These are phyloP conservation scores for Crucibulum laeve DNA, from an alignment of 768 basidiomycete genomes.

Conservation along the genomic window DNA sequence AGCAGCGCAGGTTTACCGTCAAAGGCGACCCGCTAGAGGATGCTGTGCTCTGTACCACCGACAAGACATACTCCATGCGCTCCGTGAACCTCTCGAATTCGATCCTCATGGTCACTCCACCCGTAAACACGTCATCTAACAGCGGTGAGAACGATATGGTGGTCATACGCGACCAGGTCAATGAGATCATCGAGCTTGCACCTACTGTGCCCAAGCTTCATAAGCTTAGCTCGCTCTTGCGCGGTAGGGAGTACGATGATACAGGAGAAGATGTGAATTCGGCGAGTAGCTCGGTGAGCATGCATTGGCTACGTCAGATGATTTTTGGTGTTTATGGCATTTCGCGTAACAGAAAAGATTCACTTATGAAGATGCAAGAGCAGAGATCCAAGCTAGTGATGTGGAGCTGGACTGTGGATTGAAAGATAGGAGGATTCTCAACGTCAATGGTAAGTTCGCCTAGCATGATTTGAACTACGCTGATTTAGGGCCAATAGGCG, in stretches of 20 bases:
- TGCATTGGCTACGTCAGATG: neutral
- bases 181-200: constrained; percentile 79
- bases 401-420: constrained; percentile 64
- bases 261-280: constrained; percentile 35
- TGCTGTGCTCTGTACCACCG: constrained; percentile 82
- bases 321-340: neutral
- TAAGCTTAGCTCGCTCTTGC: constrained; percentile 55
- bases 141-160: constrained; percentile 37
- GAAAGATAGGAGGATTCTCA: constrained; percentile 64
- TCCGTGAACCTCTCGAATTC: constrained; percentile 90
- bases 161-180: constrained; percentile 75
- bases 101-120: constrained; percentile 64
- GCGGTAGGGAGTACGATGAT: constrained; percentile 70
- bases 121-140: constrained; percentile 24
- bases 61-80: constrained; percentile 78
- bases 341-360: constrained; percentile 18
- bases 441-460: constrained; percentile 56
- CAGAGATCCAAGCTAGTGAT: constrained; percentile 80
- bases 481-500: constrained; percentile 35
- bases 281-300: constrained; percentile 6
- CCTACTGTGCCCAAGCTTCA: constrained; percentile 77
- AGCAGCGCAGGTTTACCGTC: constrained; percentile 53
- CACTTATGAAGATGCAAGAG: constrained; percentile 59
- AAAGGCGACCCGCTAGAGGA: constrained; percentile 82
- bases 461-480: neutral